Evolutionary conservation across 306 rosid species (phyloP).

Genomic region (Cucurbita maxima): DNA sequence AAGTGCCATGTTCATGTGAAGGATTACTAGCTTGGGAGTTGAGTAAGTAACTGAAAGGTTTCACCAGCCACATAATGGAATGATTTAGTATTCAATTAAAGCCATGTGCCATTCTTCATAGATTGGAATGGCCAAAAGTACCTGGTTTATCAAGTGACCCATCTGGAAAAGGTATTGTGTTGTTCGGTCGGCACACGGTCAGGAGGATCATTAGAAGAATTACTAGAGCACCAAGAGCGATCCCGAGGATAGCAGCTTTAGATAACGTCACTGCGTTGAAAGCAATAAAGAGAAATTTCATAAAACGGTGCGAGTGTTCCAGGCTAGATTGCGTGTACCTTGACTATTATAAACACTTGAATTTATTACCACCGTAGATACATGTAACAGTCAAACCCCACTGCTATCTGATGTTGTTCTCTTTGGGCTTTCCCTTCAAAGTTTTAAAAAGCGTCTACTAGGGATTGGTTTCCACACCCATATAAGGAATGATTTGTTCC

Average conservation of each 20-base stretch:
- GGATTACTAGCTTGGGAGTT: conserved; percentile 71
- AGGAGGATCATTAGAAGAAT: conserved; percentile 82
- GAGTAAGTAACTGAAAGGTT: conserved; percentile 44
- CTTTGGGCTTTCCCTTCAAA: no score
- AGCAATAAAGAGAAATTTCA: background rate
- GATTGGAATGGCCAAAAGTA: conserved; percentile 1
- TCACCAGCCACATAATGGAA: conserved; percentile 8
- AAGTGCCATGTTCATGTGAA: conserved; percentile 94
- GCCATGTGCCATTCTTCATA: background rate
- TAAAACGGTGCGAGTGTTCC: background rate
- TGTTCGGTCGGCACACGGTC: conserved; percentile 72
- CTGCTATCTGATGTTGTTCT: no score
- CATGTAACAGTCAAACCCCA: no score
- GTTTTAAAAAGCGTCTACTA: no score
- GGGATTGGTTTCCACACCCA: no score
- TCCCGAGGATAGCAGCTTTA: conserved; percentile 88
- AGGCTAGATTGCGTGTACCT: background rate
- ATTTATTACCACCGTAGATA: background rate
- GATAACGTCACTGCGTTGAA: conserved; percentile 50
- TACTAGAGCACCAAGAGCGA: conserved; percentile 87
- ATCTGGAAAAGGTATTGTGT: conserved; percentile 55
- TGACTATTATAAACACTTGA: background rate
- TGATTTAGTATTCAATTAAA: background rate
- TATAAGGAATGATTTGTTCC: no score
- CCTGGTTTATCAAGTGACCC: conserved; percentile 90